Conservation (phyloP, 768 basidiomycete species). For the Xanthoconium stramineum region DNA sequence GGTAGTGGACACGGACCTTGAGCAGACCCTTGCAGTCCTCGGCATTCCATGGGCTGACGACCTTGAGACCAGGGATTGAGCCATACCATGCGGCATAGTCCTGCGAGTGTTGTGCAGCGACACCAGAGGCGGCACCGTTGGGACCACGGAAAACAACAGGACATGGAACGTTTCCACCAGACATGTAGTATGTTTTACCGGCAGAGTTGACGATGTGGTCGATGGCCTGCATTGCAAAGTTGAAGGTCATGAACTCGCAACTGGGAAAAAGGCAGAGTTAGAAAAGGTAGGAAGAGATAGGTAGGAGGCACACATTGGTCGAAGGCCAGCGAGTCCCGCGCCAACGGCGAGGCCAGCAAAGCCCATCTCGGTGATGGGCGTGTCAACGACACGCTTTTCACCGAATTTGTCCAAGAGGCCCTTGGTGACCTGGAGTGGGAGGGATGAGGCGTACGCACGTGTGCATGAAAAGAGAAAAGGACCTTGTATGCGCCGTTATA, state of each 20-base stretch:
- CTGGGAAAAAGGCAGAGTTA: constrained; percentile 36
- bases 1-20: constrained; percentile 56
- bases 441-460: constrained; percentile 10
- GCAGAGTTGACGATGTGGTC: constrained; percentile 99
- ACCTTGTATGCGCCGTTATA: constrained; percentile 99
- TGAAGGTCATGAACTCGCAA: constrained; percentile 99
- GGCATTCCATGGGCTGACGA: constrained; percentile 96
- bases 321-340: constrained; percentile 89
- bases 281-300: neutral
- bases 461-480: constrained; percentile 4
- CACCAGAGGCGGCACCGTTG: constrained; percentile 97
- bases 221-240: constrained; percentile 99
- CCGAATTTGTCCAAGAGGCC: constrained; percentile 99
- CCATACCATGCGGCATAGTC: constrained; percentile 97
- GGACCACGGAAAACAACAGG: constrained; percentile 99
- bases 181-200: constrained; percentile 99
- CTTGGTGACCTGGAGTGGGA: constrained; percentile 77
- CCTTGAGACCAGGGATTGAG: constrained; percentile 92
- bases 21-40: constrained; percentile 98
- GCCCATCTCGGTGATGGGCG: constrained; percentile 97
- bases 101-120: constrained; percentile 95
- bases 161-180: constrained; percentile 97
- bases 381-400: constrained; percentile 97
- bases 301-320: constrained; percentile 68
- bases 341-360: constrained; percentile 97